A percentile compares a stretch with the other conserved stretches of the same genome.
These are phyloP conservation scores for Scutellaria minor DNA, from an alignment of 257 asterid genomes.

Conservation along the genomic window DNA sequence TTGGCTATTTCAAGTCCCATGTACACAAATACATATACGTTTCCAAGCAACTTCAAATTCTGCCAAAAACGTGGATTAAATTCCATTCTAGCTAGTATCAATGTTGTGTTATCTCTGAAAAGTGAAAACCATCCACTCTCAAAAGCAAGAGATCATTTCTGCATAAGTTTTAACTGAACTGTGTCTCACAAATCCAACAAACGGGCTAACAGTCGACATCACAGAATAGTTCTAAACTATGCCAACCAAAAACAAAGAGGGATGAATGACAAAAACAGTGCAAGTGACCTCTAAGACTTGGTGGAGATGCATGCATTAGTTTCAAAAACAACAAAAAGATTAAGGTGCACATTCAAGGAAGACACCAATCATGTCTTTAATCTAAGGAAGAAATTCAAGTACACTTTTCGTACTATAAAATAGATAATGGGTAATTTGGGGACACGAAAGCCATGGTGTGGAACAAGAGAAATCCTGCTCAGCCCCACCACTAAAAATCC, in stretches of 20 bases:
- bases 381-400: conserved; percentile 39
- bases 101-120: too few species aligned
- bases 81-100: too few species aligned
- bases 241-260: neutral
- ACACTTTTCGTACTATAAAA: conserved; percentile 38
- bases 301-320: conserved; percentile 26
- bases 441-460: conserved; percentile 21
- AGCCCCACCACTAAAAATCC: conserved; percentile 20
- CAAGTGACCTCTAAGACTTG: conserved; percentile 13
- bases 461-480: conserved; percentile 32
- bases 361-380: conserved; percentile 24
- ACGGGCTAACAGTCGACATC: neutral
- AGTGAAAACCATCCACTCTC: too few species aligned
- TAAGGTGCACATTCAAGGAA: neutral
- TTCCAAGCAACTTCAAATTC: too few species aligned
- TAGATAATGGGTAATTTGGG: conserved; percentile 34
- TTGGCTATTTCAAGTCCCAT: too few species aligned
- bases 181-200: too few species aligned
- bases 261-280: conserved; percentile 21
- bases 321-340: conserved; percentile 5
- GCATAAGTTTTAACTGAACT: too few species aligned
- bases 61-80: too few species aligned
- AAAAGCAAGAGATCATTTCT: too few species aligned
- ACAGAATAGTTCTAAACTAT: conserved; percentile 14
- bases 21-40: too few species aligned